A percentile compares a stretch with the other conserved stretches of the same genome.
These are phyloP conservation scores for Mycena floridula DNA, from an alignment of 768 basidiomycete genomes.

Conservation along the genomic window DNA sequence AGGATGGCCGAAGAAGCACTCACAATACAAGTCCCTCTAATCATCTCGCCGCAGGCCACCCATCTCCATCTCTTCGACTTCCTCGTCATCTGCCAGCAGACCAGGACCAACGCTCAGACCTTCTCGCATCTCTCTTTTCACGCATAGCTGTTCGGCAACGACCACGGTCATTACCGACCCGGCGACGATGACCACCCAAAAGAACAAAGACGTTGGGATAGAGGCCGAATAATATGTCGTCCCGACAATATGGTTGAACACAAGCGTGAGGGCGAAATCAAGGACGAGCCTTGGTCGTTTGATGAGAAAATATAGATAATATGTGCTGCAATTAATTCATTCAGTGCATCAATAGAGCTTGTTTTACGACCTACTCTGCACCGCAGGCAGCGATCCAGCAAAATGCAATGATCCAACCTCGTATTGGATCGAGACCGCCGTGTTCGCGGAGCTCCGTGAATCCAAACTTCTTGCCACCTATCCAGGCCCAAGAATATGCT, in stretches of 20 bases:
- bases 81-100: conserved; percentile 47
- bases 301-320: conserved; percentile 82
- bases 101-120: conserved; percentile 53
- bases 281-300: conserved; percentile 91
- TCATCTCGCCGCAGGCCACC: conserved; percentile 36
- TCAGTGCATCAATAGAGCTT: neutral
- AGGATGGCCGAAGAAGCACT: no score
- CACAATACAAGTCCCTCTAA: no score
- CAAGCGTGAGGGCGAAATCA: conserved; percentile 87
- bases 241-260: conserved; percentile 88
- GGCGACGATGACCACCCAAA: conserved; percentile 76
- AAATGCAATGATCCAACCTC: conserved; percentile 87
- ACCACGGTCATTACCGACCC: conserved; percentile 73
- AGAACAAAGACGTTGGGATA: conserved; percentile 86
- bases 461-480: conserved; percentile 71
- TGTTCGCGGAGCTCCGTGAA: conserved; percentile 54
- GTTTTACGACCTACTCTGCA: conserved; percentile 67
- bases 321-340: conserved; percentile 44
- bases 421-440: conserved; percentile 65
- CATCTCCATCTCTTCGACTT: conserved; percentile 57
- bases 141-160: conserved; percentile 86
- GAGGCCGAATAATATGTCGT: conserved; percentile 88
- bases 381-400: conserved; percentile 82
- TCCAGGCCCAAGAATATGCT: conserved; percentile 70
- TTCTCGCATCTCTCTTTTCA: conserved; percentile 84